Evolutionary conservation across 116 monocot species (phyloP), one percentile per base, ranked within the genome.

Genomic region (Dioscorea cayenensis): DNA sequence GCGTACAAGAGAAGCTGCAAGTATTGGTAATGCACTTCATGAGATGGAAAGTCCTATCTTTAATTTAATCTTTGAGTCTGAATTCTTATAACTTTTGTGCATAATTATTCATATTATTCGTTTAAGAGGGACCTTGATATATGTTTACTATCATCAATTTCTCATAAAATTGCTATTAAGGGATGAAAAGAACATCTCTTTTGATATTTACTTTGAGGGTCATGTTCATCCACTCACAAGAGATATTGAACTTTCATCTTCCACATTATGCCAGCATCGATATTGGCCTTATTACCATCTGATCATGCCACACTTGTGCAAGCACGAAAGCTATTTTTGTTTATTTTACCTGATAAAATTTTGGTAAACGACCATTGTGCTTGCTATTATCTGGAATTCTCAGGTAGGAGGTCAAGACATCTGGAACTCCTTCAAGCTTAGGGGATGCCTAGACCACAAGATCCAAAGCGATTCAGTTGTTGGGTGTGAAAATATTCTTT

Each of bases 391-490:
- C 29, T 35, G 16, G 18, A 4, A 20, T 22, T 23, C 65, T 35
- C 79, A 89, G 95, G 70, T 70, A 70, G 95, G 72, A 85, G 89
- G 64, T 64, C 66, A 71, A 86, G 86, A 67, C 74, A 72, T 19
- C 16, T 72, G 67, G 78, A 83, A 68, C 49, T 66, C 49, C 66
- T 81, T 73, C 85, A 78, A 76, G 65, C 83, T 73, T 84, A 86
- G 20, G 80, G 84, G 55, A 91, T 90, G 73, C 91, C 95, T 59
- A 76, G 83, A 66, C 75, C 77, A 48, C 82, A 80, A n/a, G 91
- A 95, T 74, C 85, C 91, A 60, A 91, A 95, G 73, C 79, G 75
- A 64, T 84, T 95, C 16, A 95, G 91, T 71, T 95, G 89, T 66
- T 95, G 95, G 95, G 95, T 95, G 80, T 66, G 78, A 6, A 74